Evolutionary conservation across 2,329 filamentous ascomycete genomes (phyloP), one percentile per base, ranked within the genome.

Genomic region (Penicillium sp.): DNA sequence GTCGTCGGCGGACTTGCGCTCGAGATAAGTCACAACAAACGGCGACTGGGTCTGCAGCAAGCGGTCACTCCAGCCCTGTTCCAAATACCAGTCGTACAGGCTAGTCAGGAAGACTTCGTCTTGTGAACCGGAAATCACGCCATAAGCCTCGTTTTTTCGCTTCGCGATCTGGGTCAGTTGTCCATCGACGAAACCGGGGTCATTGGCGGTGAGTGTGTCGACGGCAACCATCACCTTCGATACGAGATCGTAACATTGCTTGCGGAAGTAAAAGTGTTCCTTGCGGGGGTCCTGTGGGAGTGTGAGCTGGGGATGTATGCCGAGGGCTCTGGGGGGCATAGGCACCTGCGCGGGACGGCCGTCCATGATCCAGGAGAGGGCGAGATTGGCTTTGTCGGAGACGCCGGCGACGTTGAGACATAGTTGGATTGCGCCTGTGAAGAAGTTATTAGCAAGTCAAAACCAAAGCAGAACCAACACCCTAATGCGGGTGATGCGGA

Each of bases 61-160:
- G 13, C 92, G 88, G 59, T 97, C 91, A 9, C 86, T 89, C 86
- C 90, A 92, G 16, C 89, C 88, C 70, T 92, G 87, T 50, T 83
- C 77, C 62, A 97, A 87, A 73, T 99, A 99, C 93, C 94, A 99
- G 67, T 97, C 92, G 71, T 97, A 99, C n/a, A 99, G 81, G 66
- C 91, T 91, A 57, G 91, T 95, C 71, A 97, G 89, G 78, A 99
- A 99, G 4, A 97, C 90, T 67, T 97, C 91, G 63, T 99, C 94
- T 13, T 88, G 84, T 0, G 93, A 96, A 54, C 83, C 84, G 68
- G 95, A 91, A 64, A 99, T 92, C 2, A 97, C 90, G 40, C 87
- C 85, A 74, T 97, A 96, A 0, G 94, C 93, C 76, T 99, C 93
- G 46, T 86, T 84, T 60, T 90, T 85, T 72, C 94, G 91, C 43